phyloP scores from a whole-genome alignment of 2,329 filamentous ascomycete species.

The Penicillium capsulatum region DNA sequence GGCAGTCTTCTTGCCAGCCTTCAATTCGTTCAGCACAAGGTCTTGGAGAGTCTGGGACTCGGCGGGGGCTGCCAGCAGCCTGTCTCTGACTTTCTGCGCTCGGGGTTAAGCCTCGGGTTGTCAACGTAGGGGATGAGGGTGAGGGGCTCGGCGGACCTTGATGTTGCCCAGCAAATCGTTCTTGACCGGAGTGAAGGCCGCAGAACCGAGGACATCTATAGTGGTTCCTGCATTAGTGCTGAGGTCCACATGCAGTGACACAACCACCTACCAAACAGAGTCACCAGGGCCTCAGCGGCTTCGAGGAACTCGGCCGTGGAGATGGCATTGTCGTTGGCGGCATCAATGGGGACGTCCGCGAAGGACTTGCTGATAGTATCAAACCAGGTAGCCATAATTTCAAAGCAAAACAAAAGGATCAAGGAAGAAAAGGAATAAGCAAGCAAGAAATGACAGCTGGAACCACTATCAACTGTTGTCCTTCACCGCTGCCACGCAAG shows the following conservation, averaged over 20 bases:
- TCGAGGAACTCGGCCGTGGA: conserved; percentile 84
- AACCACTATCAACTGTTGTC: conserved; percentile 19
- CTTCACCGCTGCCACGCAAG: conserved; percentile 34
- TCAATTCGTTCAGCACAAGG: conserved; percentile 80
- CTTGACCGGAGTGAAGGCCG: conserved; percentile 87
- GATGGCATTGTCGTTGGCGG: conserved; percentile 70
- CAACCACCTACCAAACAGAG: conserved; percentile 67
- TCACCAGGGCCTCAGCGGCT: conserved; percentile 79
- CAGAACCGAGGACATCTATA: conserved; percentile 57
- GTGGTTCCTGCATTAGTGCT: conserved; percentile 10
- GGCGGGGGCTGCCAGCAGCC: conserved; percentile 70
- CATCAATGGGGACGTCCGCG: conserved; percentile 71
- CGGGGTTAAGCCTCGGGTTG: conserved; percentile 11
- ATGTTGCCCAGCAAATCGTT: conserved; percentile 87
- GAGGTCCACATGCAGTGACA: neutral
- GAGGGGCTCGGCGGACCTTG: conserved; percentile 56
- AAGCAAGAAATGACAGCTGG: conserved; percentile 2
- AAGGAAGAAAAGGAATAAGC: conserved; percentile 1
- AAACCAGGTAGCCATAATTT: conserved; percentile 64
- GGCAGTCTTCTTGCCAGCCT: conserved; percentile 80
- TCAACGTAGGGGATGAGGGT: neutral
- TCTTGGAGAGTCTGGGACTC: conserved; percentile 82
- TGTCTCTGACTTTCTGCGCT: conserved; percentile 77
- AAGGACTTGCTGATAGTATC: conserved; percentile 75
- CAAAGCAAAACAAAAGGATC: conserved; percentile 7